Evolutionary conservation across 139 green algal species (phyloP), one percentile per base, ranked within the genome.

Genomic region (Picochlorum sp.): DNA sequence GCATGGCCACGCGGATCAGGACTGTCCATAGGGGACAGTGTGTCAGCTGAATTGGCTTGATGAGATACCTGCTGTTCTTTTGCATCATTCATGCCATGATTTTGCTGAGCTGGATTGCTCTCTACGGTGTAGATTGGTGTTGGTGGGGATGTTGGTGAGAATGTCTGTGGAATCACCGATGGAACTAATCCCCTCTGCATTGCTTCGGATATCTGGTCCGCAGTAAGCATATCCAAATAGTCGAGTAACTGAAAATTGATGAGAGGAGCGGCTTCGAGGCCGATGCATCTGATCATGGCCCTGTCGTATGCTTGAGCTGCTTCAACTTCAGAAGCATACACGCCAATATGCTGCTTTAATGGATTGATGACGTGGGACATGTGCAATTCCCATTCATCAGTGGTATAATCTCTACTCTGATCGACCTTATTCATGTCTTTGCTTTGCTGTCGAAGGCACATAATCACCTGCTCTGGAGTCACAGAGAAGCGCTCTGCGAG

Each of bases 391-490:
- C 64, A 70, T 10, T 20, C 23, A 18, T 50, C 6, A 56, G 64
- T 64, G 20, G 18, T 21, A 20, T 15, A 30, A 2, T 18, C 18
- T 26, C 20, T 14, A 23, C 18, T 45, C 11, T 24, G 41, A 15
- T 34, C 28, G 5, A 70, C 51, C 23, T 28, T 50, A 23, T 70
- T 70, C 64, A 70, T 73, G 34, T 38, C 66, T 50, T 79, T 81
- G 66, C 73, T 85, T 69, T 92, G 84, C 14, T 73, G 44, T 24
- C 85, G 73, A 15, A 92, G 82, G 11, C 61, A 81, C 63, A 84
- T 38, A 26, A 92, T 72, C n/a, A 92, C 72, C 47, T 91, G 78
- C 49, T 91, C 84, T 58, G 80, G 83, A 7, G 68, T 82, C 15
- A 58, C 44, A 13, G 32, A 28, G 4, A 28, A 13, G 7, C 52